A percentile compares a stretch with the other conserved stretches of the same genome.
These are phyloP conservation scores for Entomortierella lignicola DNA, from an alignment of 192 early-diverging fungal genomes.

Conservation along the genomic window DNA sequence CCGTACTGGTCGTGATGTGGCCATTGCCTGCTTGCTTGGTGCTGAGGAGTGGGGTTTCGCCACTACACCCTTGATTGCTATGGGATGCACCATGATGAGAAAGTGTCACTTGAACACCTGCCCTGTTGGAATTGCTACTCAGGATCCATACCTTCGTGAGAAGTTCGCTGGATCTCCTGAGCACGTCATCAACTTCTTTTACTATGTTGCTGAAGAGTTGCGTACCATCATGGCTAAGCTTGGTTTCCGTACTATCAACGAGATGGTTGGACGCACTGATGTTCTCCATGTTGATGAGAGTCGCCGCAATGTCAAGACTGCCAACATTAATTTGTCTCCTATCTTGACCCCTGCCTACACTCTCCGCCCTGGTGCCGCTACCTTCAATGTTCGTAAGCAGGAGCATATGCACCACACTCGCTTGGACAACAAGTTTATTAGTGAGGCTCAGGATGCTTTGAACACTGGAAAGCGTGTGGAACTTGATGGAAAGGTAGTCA, in stretches of 20 bases:
- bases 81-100: constrained; percentile 97
- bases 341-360: constrained; percentile 90
- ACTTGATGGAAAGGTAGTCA: constrained; percentile 77
- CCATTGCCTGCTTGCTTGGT: constrained; percentile 96
- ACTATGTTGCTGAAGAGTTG: constrained; percentile 95
- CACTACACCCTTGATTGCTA: constrained; percentile 96
- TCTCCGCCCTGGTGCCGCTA: constrained; percentile 90
- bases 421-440: constrained; percentile 89
- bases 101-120: constrained; percentile 94
- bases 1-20: constrained; percentile 97
- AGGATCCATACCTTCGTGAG: constrained; percentile 92
- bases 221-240: constrained; percentile 94
- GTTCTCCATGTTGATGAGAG: constrained; percentile 81
- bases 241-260: constrained; percentile 92
- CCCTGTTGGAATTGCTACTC: constrained; percentile 97
- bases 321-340: constrained; percentile 84
- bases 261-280: constrained; percentile 97
- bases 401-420: constrained; percentile 89
- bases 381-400: constrained; percentile 84
- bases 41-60: constrained; percentile 99
- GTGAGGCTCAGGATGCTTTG: constrained; percentile 81
- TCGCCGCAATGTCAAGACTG: constrained; percentile 84
- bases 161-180: constrained; percentile 97
- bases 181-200: constrained; percentile 98
- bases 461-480: constrained; percentile 65